These are phyloP conservation scores for Leccinellum rugosiceps DNA, from an alignment of 768 basidiomycete genomes.

Conservation along the genomic window DNA sequence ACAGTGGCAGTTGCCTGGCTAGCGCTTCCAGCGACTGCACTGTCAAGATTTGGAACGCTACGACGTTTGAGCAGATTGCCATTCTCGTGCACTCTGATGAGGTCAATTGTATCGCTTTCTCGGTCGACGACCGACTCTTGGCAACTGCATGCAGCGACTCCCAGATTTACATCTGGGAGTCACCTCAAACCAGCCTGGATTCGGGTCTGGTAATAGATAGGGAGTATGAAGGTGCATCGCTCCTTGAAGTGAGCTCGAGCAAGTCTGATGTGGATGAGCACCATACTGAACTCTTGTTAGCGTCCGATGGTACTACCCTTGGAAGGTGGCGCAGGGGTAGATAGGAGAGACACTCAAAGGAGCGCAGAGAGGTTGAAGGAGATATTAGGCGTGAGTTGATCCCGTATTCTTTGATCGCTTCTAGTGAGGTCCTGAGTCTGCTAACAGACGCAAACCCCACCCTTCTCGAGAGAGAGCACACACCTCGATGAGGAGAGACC, in stretches of 20 bases:
- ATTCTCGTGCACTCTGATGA: slow-evolving; percentile 21
- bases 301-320: slow-evolving; percentile 2
- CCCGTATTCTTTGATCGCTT: background rate
- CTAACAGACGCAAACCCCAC: slow-evolving; percentile 7
- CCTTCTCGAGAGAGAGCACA: slow-evolving; percentile 5
- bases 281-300: slow-evolving; percentile 12
- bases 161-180: slow-evolving; percentile 30
- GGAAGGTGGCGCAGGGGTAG: background rate
- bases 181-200: slow-evolving; percentile 27
- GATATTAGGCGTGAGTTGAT: slow-evolving; percentile 17
- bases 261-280: background rate
- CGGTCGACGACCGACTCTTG: slow-evolving; percentile 27
- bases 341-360: background rate
- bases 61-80: slow-evolving; percentile 25
- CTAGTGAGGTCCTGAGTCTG: slow-evolving; percentile 5
- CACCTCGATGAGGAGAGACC: slow-evolving; percentile 3
- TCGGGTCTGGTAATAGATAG: slow-evolving; percentile 28
- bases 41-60: slow-evolving; percentile 30
- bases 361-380: slow-evolving; percentile 10
- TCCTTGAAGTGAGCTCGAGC: slow-evolving; percentile 24
- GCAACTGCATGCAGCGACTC: slow-evolving; percentile 32
- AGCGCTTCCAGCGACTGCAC: slow-evolving; percentile 30
- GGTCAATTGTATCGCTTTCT: slow-evolving; percentile 31
- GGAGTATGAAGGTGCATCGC: slow-evolving; percentile 19
- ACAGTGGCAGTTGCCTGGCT: slow-evolving; percentile 25